These are phyloP conservation scores for Botrytis byssoidea DNA, from an alignment of 2,329 filamentous ascomycete genomes.

Conservation along the genomic window DNA sequence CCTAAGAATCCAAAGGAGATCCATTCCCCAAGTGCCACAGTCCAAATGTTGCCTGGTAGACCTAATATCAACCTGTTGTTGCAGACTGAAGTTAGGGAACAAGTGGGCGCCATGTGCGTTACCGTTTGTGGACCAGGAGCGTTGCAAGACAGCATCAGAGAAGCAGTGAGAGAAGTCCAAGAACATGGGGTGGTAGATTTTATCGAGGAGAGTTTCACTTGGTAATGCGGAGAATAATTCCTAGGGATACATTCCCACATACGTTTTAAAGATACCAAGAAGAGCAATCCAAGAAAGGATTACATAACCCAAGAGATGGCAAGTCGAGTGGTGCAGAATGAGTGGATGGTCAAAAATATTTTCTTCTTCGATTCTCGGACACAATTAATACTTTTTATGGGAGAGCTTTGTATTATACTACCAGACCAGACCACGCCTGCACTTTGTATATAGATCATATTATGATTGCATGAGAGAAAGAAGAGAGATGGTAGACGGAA, in stretches of 20 bases:
- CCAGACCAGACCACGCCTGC: not conserved
- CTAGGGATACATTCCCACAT: not conserved
- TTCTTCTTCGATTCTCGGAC: conserved; percentile 2
- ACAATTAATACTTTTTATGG: not conserved
- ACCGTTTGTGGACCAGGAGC: conserved; percentile 75
- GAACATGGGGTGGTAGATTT: conserved; percentile 67
- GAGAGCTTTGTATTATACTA: conserved; percentile 4
- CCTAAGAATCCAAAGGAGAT: conserved; percentile 78
- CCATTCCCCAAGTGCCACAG: conserved; percentile 70
- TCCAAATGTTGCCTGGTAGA: conserved; percentile 89
- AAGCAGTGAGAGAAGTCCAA: conserved; percentile 63
- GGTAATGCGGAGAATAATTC: conserved; percentile 27
- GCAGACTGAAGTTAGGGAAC: conserved; percentile 74
- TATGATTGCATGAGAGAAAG: conserved; percentile 14
- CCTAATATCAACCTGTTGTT: conserved; percentile 81
- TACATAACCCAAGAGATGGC: not conserved
- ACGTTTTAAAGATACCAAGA: not conserved
- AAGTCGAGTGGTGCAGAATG: not conserved
- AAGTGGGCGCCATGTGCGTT: conserved; percentile 86
- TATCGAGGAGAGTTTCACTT: conserved; percentile 72
- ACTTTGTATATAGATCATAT: conserved; percentile 14
- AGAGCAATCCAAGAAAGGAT: not conserved
- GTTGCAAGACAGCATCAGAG: conserved; percentile 72
- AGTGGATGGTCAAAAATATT: not conserved
- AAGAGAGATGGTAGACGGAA: not conserved